Conservation (phyloP, 176 grass and related monocot species). For the Microstegium vimineum region DNA sequence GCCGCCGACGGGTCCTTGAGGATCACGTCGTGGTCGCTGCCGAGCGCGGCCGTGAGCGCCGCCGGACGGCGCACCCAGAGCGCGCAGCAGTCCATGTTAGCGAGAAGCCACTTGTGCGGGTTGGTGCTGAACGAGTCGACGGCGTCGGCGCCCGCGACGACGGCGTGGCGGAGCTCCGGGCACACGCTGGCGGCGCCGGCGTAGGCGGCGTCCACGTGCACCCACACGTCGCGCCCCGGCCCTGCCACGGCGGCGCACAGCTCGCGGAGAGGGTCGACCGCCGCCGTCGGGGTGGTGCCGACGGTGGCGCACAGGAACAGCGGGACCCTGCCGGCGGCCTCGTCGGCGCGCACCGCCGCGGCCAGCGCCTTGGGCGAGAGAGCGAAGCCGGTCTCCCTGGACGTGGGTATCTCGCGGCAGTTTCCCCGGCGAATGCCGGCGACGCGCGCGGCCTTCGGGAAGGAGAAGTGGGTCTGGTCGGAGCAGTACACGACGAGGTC, state of each 20-base stretch:
- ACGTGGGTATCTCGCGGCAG: neutral
- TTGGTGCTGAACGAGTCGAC: no score
- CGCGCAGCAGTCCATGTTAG: no score
- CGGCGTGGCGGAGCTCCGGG: neutral
- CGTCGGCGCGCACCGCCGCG: neutral
- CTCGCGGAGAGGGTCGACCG: neutral
- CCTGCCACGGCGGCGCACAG: neutral
- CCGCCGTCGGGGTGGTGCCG: no score
- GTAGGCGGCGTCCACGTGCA: neutral
- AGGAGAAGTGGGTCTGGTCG: constrained; percentile 50
- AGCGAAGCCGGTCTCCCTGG: neutral
- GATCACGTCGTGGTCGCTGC: no score
- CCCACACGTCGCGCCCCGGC: neutral
- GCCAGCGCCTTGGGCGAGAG: neutral
- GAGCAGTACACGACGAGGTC: constrained; percentile 53
- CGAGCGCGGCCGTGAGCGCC: no score
- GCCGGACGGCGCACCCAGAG: no score
- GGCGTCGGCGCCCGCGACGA: neutral
- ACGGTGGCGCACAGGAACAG: constrained; percentile 2
- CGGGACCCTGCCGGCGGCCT: neutral
- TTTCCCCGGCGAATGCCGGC: constrained; percentile 30
- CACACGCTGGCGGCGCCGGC: neutral
- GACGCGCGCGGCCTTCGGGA: constrained; percentile 42
- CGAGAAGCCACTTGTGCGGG: no score
- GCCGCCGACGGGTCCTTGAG: neutral